phyloP scores from a whole-genome alignment of 495 filamentous ascomycete genomes.

The Trichoderma virens region DNA sequence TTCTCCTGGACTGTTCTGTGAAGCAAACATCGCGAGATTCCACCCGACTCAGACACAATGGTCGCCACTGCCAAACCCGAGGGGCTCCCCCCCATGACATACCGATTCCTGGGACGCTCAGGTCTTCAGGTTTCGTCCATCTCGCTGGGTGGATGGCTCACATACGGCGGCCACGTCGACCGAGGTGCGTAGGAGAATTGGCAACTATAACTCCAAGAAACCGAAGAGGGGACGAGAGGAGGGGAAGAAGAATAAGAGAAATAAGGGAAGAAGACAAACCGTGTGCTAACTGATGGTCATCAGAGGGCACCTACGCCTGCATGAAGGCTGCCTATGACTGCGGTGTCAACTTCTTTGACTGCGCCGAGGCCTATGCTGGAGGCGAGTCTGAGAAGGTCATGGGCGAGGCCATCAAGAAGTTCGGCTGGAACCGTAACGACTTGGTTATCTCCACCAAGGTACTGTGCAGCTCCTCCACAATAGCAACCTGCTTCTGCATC shows the following conservation, averaged over 20 bases:
- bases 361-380: slow-evolving; percentile 53
- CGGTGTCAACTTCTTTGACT: slow-evolving; percentile 72
- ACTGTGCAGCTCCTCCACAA: slow-evolving; percentile 3
- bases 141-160: slow-evolving; percentile 68
- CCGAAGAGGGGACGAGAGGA: neutral
- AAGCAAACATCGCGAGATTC: neutral
- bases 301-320: slow-evolving; percentile 57
- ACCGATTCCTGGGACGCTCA: slow-evolving; percentile 66
- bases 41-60: neutral
- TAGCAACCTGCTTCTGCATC: neutral
- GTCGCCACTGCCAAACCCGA: slow-evolving; percentile 29
- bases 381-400: slow-evolving; percentile 69
- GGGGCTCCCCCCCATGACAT: slow-evolving; percentile 57
- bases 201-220: neutral
- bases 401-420: slow-evolving; percentile 60
- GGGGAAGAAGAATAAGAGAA: neutral
- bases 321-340: slow-evolving; percentile 70
- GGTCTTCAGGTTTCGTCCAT: slow-evolving; percentile 71
- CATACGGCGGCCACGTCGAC: slow-evolving; percentile 69
- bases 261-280: neutral
- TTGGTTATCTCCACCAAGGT: slow-evolving; percentile 82
- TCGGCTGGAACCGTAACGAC: slow-evolving; percentile 70
- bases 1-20: neutral
- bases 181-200: slow-evolving; percentile 41
- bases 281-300: neutral